Evolutionary conservation across 1,284 basidiomycete species (phyloP), one percentile per base, ranked within the genome.

Genomic region (Sporisorium sorghi): DNA sequence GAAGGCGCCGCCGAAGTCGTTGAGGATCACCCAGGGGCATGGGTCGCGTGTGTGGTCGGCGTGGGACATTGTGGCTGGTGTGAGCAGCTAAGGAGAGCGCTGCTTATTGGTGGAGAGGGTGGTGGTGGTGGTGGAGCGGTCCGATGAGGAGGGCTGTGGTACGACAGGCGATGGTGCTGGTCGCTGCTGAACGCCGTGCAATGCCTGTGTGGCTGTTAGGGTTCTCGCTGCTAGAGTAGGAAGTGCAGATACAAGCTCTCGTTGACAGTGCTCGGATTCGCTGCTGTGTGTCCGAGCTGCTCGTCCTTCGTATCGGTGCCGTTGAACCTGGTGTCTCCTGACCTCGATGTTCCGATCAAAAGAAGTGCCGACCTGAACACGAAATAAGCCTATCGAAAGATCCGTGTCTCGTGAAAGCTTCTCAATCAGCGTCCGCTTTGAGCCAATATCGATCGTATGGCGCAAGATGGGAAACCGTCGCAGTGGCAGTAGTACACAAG

Each of bases 21-120:
- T 98, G 76, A 99, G 90, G 85, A 99, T 93, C 60, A 98, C 96
- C 92, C 93, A 98, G 78, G 96, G 96, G 87, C 96, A 84, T 24
- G 82, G 82, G 42, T 84, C 82, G 35, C 82, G 63, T 46, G 80
- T 78, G 63, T 82, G 77, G 39, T 81, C 82, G 49, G 65, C 67
- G 56, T 68, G 69, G 10, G 69, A 50, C 73, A 76, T 76, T 35
- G 26, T 59, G 35, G n/a, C n/a, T n/a, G n/a, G n/a, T n/a, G n/a
- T n/a, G n/a, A n/a, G n/a, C n/a, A n/a, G n/a, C n/a, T n/a, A n/a
- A n/a, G n/a, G n/a, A n/a, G n/a, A n/a, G n/a, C n/a, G n/a, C n/a
- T n/a, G n/a, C n/a, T n/a, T n/a, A n/a, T n/a, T 33, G 32, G 32
- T 33, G 32, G 8, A 33, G 32, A 33, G 5, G 8, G 26, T 49